A percentile compares a stretch with the other conserved stretches of the same genome.
Conservation (phyloP, 345 rosid genomes). For the Reutealis trisperma region DNA sequence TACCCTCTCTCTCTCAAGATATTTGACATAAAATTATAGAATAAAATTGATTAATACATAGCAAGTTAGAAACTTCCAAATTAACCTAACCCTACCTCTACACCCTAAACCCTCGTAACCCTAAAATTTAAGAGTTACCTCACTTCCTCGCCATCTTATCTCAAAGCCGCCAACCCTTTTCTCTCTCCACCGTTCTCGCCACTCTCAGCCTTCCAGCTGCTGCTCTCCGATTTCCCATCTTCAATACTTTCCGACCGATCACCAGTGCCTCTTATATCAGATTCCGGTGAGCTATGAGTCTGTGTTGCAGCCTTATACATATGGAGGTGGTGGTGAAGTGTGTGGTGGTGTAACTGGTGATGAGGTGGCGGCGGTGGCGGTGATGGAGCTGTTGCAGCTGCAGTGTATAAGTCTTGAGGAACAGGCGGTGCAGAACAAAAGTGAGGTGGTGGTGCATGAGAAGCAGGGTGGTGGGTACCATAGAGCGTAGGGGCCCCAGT, state of each 20-base stretch:
- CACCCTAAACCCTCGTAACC: background rate
- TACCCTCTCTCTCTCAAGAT: constrained; percentile 21
- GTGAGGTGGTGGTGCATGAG: constrained; percentile 57
- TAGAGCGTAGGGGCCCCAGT: constrained; percentile 56
- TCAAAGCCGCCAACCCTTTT: constrained; percentile 63
- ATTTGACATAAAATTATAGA: constrained; percentile 22
- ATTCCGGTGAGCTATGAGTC: constrained; percentile 54
- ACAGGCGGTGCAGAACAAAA: constrained; percentile 60
- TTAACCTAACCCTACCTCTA: constrained; percentile 34
- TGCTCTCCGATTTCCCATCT: constrained; percentile 81
- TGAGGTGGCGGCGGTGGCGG: constrained; percentile 34
- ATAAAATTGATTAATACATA: constrained; percentile 1
- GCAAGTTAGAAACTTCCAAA: constrained; percentile 4
- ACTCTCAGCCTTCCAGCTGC: constrained; percentile 74
- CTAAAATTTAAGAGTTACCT: constrained; percentile 84
- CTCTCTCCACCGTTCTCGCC: constrained; percentile 59
- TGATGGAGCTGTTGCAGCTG: constrained; percentile 26
- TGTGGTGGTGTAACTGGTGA: constrained; percentile 49
- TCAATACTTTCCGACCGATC: constrained; percentile 79
- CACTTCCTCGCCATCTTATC: constrained; percentile 80
- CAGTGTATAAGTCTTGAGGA: constrained; percentile 68
- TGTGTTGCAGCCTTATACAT: constrained; percentile 50
- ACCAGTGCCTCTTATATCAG: constrained; percentile 46
- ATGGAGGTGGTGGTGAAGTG: constrained; percentile 59
- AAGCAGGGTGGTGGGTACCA: constrained; percentile 42